These are phyloP conservation scores for Tetrahymena elliotti DNA, from an alignment of 73 alveolate species.

Conservation along the genomic window DNA sequence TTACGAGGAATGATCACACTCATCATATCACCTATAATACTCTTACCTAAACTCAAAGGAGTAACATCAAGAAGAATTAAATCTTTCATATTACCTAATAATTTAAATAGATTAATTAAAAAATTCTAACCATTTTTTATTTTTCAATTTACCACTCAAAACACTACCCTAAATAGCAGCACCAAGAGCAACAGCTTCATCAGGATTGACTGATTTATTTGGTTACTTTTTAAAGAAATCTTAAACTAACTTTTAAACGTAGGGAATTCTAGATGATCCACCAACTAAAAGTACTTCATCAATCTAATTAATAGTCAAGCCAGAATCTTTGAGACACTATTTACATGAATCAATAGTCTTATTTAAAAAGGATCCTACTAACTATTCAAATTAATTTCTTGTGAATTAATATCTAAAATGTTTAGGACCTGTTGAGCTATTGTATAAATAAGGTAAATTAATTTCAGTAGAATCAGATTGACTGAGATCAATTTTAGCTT, in stretches of 20 bases:
- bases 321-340: conserved; percentile 10
- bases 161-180: conserved; percentile 90
- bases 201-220: conserved; percentile 42
- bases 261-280: conserved; percentile 16
- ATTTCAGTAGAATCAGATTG: neutral
- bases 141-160: neutral
- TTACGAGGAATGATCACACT: conserved; percentile 6
- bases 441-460: conserved; percentile 3
- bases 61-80: neutral
- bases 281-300: conserved; percentile 14
- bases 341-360: conserved; percentile 8
- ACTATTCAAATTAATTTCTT: neutral
- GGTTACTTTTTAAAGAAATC: conserved; percentile 12
- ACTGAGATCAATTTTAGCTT: conserved; percentile 37
- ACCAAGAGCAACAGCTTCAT: conserved; percentile 62
- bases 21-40: conserved; percentile 2
- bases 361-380: neutral
- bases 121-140: neutral
- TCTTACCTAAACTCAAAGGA: conserved; percentile 3
- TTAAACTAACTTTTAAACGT: neutral
- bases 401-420: neutral
- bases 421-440: neutral
- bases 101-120: neutral
- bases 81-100: neutral
- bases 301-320: neutral